Base-by-base conservation (phyloP, 805 yeast species). In the Schwanniomyces polymorphus region DNA sequence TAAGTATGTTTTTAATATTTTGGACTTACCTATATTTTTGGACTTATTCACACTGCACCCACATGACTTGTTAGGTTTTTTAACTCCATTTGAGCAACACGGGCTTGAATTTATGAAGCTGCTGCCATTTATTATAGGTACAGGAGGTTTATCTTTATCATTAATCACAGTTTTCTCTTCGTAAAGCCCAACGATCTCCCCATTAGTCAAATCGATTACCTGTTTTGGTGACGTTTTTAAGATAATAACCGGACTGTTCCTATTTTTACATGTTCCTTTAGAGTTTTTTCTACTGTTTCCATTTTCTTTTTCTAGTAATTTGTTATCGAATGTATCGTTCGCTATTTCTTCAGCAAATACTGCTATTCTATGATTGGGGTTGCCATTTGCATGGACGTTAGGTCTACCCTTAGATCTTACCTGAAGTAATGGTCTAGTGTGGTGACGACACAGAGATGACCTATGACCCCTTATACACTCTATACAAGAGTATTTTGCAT, bases 391-490 rank as follows among this genome's bases (percentile, higher is more conserved):
- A 43, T 77, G 82, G 8, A 82, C 75, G 25, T 80, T 74, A 0
- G 97, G 97, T 41, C 98, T 70, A 0, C 98, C 99, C 49, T 96
- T 79, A n/a, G 88, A 81, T 25, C 97, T 77, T 10, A 92, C 97
- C 57, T 90, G 88, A 10, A 91, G 84, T 35, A 92, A 72, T 21
- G 94, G 89, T 41, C 97, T 75, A 44, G 79, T 74, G 27, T 86
- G 81, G 65, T 92, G 99, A 45, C 80, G 81, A 65, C 99, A 92
- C 46, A 85, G 82, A 0, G 92, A 83, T 1, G 97, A 88, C 35
- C 99, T 70, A 60, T 92, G 99, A 14, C 98, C 98, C 38, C 97
- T 74, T 21, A 94, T 89, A 61, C 99, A 92, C 58, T 85, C 85
- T 45, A 81, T 80, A 65, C 97, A 90, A 3, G 96, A 88, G 62